Evolutionary conservation across 2,329 filamentous ascomycete genomes (phyloP).

Genomic region (Didymella pinodella): DNA sequence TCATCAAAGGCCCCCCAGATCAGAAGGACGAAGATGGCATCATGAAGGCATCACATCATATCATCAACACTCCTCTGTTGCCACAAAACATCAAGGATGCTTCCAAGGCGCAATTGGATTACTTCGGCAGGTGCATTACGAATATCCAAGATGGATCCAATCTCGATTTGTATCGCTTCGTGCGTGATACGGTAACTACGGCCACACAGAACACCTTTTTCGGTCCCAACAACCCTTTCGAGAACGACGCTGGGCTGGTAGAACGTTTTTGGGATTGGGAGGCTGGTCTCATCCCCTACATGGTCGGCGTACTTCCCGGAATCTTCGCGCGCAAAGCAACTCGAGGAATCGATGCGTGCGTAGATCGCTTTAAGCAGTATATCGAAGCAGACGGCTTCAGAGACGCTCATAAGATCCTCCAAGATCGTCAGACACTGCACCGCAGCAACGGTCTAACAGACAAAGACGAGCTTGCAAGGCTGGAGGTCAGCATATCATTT

Average conservation of each 20-base stretch:
- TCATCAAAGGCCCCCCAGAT: constrained; percentile 36
- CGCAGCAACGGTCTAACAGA: constrained; percentile 26
- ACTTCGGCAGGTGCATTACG: constrained; percentile 42
- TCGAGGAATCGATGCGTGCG: constrained; percentile 45
- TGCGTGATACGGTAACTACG: constrained; percentile 35
- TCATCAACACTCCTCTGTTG: constrained; percentile 47
- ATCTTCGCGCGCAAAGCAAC: constrained; percentile 52
- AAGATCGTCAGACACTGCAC: constrained; percentile 33
- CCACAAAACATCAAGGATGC: constrained; percentile 45
- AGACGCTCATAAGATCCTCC: constrained; percentile 35
- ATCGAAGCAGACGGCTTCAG: constrained; percentile 32
- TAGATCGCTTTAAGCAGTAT: constrained; percentile 40
- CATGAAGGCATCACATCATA: constrained; percentile 36
- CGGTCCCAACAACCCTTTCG: constrained; percentile 56
- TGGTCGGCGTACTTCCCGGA: constrained; percentile 47
- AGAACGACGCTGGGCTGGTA: constrained; percentile 44
- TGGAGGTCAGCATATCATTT: constrained; percentile 41
- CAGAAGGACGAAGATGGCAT: constrained; percentile 43
- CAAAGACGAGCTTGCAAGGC: constrained; percentile 23
- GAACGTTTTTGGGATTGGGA: constrained; percentile 57
- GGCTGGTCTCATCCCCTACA: constrained; percentile 38
- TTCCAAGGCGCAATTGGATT: constrained; percentile 48
- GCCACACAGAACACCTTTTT: constrained; percentile 55
- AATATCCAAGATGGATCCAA: constrained; percentile 34
- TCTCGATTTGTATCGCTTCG: constrained; percentile 52